Evolutionary conservation across 108 stramenopile species (phyloP).

Genomic region (Discostella pseudostelligera): DNA sequence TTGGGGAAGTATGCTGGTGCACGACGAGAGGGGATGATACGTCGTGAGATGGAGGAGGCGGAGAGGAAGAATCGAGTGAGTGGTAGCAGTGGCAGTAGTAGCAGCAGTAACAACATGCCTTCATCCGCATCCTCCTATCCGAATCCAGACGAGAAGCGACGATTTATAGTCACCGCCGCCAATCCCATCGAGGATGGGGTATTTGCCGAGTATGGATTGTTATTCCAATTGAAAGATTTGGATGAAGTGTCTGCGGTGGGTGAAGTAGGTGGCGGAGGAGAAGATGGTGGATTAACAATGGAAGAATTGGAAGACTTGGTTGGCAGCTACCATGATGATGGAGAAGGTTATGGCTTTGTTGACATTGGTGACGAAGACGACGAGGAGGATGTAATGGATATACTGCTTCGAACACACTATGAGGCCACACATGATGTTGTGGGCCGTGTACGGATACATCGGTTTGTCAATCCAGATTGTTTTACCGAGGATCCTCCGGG

Average conservation of each 20-base stretch:
- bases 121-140: not conserved
- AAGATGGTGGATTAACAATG: constrained; percentile 7
- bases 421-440: constrained; percentile 46
- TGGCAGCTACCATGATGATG: constrained; percentile 1
- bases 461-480: constrained; percentile 38
- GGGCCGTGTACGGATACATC: constrained; percentile 36
- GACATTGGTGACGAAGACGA: constrained; percentile 1
- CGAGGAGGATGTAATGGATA: constrained; percentile 29
- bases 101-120: not conserved
- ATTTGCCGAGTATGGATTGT: constrained; percentile 35
- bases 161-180: constrained; percentile 33
- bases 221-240: constrained; percentile 36
- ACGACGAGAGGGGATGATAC: constrained; percentile 20
- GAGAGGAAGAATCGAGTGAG: not conserved
- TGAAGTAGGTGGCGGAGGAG: constrained; percentile 1
- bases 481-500: constrained; percentile 30
- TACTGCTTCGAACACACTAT: constrained; percentile 38
- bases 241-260: constrained; percentile 37
- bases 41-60: constrained; percentile 17
- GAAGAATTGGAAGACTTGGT: constrained; percentile 31
- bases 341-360: not conserved
- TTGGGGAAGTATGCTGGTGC: constrained; percentile 28
- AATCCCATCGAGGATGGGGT: constrained; percentile 38
- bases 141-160: constrained; percentile 33
- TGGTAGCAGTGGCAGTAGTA: not conserved